A percentile compares a stretch with the other conserved stretches of the same genome.
These are phyloP conservation scores for Pichia sp. DNA, from an alignment of 1,139 yeast genomes.

Conservation along the genomic window DNA sequence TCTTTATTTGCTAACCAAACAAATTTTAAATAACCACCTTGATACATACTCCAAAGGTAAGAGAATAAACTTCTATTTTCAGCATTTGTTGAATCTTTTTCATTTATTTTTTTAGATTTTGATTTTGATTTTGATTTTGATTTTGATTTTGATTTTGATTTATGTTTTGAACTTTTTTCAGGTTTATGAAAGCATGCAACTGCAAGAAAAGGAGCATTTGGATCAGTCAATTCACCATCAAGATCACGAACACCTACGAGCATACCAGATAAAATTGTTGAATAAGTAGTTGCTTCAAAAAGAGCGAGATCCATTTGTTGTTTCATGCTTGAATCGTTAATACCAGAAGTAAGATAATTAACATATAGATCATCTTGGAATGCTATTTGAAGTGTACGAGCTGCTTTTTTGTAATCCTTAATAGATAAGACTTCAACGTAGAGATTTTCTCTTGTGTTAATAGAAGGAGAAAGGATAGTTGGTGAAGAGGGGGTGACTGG, in stretches of 20 bases:
- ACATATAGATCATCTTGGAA: slow-evolving; percentile 51
- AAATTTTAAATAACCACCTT: slow-evolving; percentile 30
- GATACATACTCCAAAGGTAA: slow-evolving; percentile 31
- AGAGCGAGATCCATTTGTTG: slow-evolving; percentile 41
- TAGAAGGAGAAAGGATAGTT: neutral
- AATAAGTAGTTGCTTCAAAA: slow-evolving; percentile 53
- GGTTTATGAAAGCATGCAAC: slow-evolving; percentile 63
- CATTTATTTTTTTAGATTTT: neutral
- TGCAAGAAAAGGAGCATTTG: slow-evolving; percentile 44
- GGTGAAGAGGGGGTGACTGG: neutral
- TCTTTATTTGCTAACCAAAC: slow-evolving; percentile 34
- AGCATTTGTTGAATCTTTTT: slow-evolving; percentile 2
- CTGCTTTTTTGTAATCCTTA: slow-evolving; percentile 49
- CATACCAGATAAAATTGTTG: slow-evolving; percentile 51
- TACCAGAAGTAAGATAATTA: slow-evolving; percentile 40
- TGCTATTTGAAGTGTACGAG: slow-evolving; percentile 46
- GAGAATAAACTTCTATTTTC: slow-evolving; percentile 23
- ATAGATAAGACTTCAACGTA: slow-evolving; percentile 28
- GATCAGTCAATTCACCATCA: slow-evolving; percentile 27
- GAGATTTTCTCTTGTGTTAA: slow-evolving; percentile 10
- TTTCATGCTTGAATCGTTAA: slow-evolving; percentile 29
- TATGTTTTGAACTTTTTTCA: slow-evolving; percentile 33
- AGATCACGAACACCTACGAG: slow-evolving; percentile 46
- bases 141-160: slow-evolving; percentile 25
- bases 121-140: slow-evolving; percentile 32